These are phyloP conservation scores for Phytophthora nicotianae DNA, from an alignment of 352 stramenopile genomes.

Conservation along the genomic window DNA sequence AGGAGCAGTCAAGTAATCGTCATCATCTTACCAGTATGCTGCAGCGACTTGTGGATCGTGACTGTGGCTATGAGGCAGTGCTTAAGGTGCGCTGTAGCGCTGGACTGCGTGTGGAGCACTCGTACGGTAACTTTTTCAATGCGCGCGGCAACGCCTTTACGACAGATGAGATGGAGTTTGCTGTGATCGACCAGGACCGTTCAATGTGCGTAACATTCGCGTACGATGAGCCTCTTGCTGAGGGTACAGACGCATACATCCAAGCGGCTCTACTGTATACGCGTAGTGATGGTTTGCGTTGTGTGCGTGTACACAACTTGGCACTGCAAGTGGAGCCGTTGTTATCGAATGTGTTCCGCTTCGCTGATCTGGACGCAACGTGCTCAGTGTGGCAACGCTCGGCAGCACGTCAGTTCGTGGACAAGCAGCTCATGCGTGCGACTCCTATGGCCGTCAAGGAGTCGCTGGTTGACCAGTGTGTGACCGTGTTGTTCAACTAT, in stretches of 20 bases:
- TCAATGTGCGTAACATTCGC: slow-evolving; percentile 88
- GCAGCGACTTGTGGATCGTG: slow-evolving; percentile 71
- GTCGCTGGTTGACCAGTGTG: slow-evolving; percentile 83
- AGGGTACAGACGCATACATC: slow-evolving; percentile 81
- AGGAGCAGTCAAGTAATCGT: slow-evolving; percentile 80
- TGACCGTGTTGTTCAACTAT: slow-evolving; percentile 91
- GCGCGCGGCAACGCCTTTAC: slow-evolving; percentile 58
- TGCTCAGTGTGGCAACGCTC: slow-evolving; percentile 86
- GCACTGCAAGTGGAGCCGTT: slow-evolving; percentile 77
- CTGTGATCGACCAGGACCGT: slow-evolving; percentile 85
- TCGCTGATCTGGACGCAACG: slow-evolving; percentile 87
- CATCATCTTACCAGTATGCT: slow-evolving; percentile 81
- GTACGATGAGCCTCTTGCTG: slow-evolving; percentile 85
- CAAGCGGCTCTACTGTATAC: slow-evolving; percentile 92
- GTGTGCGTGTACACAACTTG: slow-evolving; percentile 92
- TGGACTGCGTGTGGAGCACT: slow-evolving; percentile 85
- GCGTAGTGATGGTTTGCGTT: slow-evolving; percentile 79
- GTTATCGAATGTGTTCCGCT: slow-evolving; percentile 89
- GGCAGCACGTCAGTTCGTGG: slow-evolving; percentile 77
- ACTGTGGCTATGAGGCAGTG: slow-evolving; percentile 86
- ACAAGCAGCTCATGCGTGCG: slow-evolving; percentile 83
- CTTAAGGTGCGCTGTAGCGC: slow-evolving; percentile 89
- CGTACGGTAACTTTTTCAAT: slow-evolving; percentile 84
- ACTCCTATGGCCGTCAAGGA: slow-evolving; percentile 79
- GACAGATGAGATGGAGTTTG: slow-evolving; percentile 90